These are phyloP conservation scores for Alternaria incomplexa DNA, from an alignment of 2,329 filamentous ascomycete genomes.

Conservation along the genomic window DNA sequence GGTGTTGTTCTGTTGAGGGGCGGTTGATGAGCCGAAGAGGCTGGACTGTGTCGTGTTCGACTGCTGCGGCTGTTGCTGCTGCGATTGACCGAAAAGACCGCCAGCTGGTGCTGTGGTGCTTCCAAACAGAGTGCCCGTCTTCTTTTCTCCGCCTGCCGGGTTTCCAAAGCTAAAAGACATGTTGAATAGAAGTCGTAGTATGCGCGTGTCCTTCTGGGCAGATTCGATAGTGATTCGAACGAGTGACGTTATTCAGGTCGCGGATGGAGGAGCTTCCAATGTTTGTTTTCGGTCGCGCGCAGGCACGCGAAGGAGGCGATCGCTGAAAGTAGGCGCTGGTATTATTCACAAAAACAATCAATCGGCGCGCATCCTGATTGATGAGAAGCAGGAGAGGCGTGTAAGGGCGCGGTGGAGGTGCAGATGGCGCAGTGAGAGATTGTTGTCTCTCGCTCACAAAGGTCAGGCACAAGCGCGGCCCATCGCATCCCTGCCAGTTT, in stretches of 20 bases:
- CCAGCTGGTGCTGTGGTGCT: slow-evolving; percentile 45
- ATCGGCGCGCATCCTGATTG: slow-evolving; percentile 13
- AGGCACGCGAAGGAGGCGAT: slow-evolving; percentile 15
- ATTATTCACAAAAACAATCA: slow-evolving; percentile 7
- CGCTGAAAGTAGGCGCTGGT: background rate
- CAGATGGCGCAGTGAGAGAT: slow-evolving; percentile 3
- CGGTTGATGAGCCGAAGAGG: slow-evolving; percentile 27
- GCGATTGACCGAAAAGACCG: slow-evolving; percentile 49
- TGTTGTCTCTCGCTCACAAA: slow-evolving; percentile 25
- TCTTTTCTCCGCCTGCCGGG: slow-evolving; percentile 36
- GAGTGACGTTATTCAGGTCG: slow-evolving; percentile 2
- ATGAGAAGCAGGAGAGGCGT: slow-evolving; percentile 3
- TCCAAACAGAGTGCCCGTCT: slow-evolving; percentile 47
- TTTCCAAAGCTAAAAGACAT: slow-evolving; percentile 44
- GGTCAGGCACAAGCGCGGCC: slow-evolving; percentile 20
- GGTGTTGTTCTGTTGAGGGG: slow-evolving; percentile 35
- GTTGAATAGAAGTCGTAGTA: background rate
- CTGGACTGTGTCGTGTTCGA: slow-evolving; percentile 16
- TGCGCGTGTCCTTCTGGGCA: background rate
- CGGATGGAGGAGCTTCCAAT: slow-evolving; percentile 7
- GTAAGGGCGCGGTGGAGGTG: slow-evolving; percentile 14
- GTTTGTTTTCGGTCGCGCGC: slow-evolving; percentile 25
- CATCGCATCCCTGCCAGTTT: slow-evolving; percentile 15
- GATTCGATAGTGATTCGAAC: background rate
- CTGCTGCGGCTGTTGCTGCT: slow-evolving; percentile 25